Evolutionary conservation across 2,329 filamentous ascomycete genomes (phyloP).

Genomic region (Dryadomyces sulphureus): DNA sequence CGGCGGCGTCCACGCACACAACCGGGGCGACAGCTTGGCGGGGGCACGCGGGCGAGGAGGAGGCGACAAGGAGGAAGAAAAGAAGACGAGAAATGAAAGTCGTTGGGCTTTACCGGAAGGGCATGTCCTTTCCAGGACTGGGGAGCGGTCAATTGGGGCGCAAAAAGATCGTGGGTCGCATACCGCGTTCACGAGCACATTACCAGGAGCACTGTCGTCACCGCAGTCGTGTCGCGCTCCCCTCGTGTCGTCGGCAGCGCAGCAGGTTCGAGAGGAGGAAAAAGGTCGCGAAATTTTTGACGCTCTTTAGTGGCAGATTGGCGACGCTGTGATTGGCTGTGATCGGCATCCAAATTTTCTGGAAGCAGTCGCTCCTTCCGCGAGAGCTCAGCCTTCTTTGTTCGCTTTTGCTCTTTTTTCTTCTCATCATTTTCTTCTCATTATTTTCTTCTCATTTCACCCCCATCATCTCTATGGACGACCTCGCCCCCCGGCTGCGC

Average conservation of each 20-base stretch:
- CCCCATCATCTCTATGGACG: constrained; percentile 18
- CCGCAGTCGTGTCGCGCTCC: too few species aligned
- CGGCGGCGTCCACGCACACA: not conserved
- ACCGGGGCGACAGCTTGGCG: constrained; percentile 4
- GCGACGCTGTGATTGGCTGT: constrained; percentile 4
- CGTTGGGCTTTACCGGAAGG: not conserved
- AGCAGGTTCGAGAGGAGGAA: not conserved
- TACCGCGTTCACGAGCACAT: not conserved
- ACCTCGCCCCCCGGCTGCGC: constrained; percentile 54
- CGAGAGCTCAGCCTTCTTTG: too few species aligned
- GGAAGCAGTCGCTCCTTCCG: not conserved
- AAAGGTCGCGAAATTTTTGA: not conserved
- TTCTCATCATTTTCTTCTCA: not conserved
- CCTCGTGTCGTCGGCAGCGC: too few species aligned
- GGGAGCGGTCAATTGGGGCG: not conserved
- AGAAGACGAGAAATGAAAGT: not conserved
- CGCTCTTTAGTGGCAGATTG: not conserved
- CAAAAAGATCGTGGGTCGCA: not conserved
- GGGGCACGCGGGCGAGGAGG: not conserved
- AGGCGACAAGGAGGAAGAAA: not conserved
- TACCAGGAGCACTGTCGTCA: not conserved
- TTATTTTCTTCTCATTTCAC: not conserved
- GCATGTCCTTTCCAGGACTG: not conserved
- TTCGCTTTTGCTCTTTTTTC: not conserved
- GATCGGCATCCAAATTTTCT: not conserved